Conservation (phyloP, 148 eudicot genomes). For the Diospyros lotus region DNA sequence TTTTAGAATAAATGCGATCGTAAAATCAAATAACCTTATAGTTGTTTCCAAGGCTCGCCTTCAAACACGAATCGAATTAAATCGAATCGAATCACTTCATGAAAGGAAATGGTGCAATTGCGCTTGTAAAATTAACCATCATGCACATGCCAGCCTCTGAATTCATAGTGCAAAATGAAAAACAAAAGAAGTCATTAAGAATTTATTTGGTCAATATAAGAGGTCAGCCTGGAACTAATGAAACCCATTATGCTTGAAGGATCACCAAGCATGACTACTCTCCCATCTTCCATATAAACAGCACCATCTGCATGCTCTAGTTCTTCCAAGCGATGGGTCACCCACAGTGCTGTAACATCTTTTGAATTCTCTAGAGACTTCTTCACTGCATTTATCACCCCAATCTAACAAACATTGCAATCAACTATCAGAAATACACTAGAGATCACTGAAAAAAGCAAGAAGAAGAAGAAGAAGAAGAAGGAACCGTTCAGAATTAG, state of each 20-base stretch:
- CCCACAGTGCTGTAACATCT: slow-evolving; percentile 89
- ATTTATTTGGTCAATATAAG: slow-evolving; percentile 52
- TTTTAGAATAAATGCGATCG: too few species aligned
- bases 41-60: too few species aligned
- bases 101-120: too few species aligned
- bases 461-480: too few species aligned
- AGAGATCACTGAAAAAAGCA: too few species aligned
- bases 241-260: slow-evolving; percentile 49
- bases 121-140: too few species aligned
- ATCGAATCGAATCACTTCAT: too few species aligned
- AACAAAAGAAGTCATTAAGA: slow-evolving; percentile 21
- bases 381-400: slow-evolving; percentile 81
- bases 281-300: slow-evolving; percentile 81
- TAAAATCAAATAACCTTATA: too few species aligned
- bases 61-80: too few species aligned
- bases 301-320: slow-evolving; percentile 92
- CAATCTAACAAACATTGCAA: slow-evolving; percentile 30
- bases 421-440: neutral
- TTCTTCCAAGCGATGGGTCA: slow-evolving; percentile 92
- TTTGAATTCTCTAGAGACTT: slow-evolving; percentile 44
- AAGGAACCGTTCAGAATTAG: neutral
- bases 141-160: too few species aligned
- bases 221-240: slow-evolving; percentile 48
- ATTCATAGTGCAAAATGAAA: too few species aligned
- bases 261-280: slow-evolving; percentile 68